phyloP scores from a whole-genome alignment of 2,329 filamentous ascomycete genomes.

The Dactylonectria macrodidyma region DNA sequence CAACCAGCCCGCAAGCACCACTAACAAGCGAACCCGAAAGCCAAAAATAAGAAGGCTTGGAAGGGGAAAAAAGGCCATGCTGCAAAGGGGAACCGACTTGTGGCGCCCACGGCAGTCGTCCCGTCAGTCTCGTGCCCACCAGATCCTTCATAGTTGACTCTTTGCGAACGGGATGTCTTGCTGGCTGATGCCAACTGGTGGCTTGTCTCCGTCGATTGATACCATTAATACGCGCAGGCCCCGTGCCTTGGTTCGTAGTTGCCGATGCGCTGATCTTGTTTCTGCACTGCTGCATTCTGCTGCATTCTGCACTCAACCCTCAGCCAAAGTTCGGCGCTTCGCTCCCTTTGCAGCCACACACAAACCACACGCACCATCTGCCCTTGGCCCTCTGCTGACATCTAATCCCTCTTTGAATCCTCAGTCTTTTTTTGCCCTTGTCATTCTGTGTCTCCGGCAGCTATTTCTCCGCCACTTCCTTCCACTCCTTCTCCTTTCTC shows the following conservation, averaged over 20 bases:
- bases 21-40: not conserved
- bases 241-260: slow-evolving; percentile 12
- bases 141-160: not conserved
- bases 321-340: slow-evolving; percentile 22
- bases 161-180: slow-evolving; percentile 1
- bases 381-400: slow-evolving; percentile 14
- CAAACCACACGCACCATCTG: slow-evolving; percentile 23
- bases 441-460: slow-evolving; percentile 5
- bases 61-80: not conserved
- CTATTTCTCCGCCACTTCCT: slow-evolving; percentile 28
- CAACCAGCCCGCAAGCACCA: not conserved
- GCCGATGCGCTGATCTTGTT: slow-evolving; percentile 14
- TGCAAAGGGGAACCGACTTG: slow-evolving; percentile 8
- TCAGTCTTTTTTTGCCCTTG: slow-evolving; percentile 33
- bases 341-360: slow-evolving; percentile 30
- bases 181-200: not conserved
- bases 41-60: not conserved
- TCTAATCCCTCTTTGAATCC: slow-evolving; percentile 17
- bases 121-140: slow-evolving; percentile 29
- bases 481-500: slow-evolving; percentile 23
- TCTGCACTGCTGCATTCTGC: slow-evolving; percentile 2
- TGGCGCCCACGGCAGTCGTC: slow-evolving; percentile 12
- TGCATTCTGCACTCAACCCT: slow-evolving; percentile 1
- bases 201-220: slow-evolving; percentile 22
- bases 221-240: slow-evolving; percentile 28